Percentiles rank a stretch among this genome's conserved stretches.
Conservation (phyloP, 129 eudicot genomes). For the Helianthus tuberosus region DNA sequence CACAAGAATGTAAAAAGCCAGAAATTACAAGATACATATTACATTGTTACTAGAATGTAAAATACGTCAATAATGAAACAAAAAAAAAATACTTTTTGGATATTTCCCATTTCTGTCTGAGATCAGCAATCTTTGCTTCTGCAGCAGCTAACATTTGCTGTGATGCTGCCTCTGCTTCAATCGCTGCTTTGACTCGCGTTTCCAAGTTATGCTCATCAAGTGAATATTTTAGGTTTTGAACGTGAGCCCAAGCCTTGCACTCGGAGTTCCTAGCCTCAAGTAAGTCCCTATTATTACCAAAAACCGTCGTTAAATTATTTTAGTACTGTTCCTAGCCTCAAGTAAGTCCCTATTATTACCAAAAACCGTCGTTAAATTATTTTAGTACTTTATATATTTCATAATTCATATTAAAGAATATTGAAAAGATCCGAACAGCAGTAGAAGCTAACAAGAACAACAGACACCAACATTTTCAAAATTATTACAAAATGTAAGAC, state of each 20-base stretch:
- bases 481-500: conserved; percentile 10
- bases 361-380: conserved; percentile 17
- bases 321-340: conserved; percentile 58
- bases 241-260: conserved; percentile 86
- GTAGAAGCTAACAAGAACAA: not conserved
- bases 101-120: conserved; percentile 69
- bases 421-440: not conserved
- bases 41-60: not conserved
- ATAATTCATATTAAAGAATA: conserved; percentile 3
- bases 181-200: conserved; percentile 75
- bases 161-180: conserved; percentile 89
- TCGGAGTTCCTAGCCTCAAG: conserved; percentile 75
- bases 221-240: conserved; percentile 63
- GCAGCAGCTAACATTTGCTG: conserved; percentile 90
- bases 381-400: not conserved
- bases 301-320: conserved; percentile 9
- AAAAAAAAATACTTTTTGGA: conserved; percentile 57
- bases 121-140: conserved; percentile 91
- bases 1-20: not conserved
- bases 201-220: conserved; percentile 88
- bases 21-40: conserved; percentile 5
- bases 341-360: conserved; percentile 57
- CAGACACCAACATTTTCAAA: conserved; percentile 14
- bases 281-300: conserved; percentile 59
- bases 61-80: conserved; percentile 1